phyloP scores from a whole-genome alignment of 2,329 filamentous ascomycete species.

The Penicillium paneum region DNA sequence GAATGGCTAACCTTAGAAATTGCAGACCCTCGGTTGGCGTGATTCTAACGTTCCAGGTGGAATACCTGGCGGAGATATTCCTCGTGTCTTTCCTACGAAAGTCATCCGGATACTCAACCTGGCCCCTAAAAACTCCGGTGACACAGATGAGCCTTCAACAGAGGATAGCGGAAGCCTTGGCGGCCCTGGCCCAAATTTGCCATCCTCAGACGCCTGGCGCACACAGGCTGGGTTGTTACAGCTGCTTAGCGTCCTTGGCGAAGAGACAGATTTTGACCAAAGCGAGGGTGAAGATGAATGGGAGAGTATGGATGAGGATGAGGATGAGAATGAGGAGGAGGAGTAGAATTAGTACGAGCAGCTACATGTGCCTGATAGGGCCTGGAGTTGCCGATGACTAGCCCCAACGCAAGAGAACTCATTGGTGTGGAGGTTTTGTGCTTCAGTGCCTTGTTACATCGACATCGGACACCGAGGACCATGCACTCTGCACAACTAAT shows the following conservation, averaged over 20 bases:
- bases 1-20: conserved; percentile 11
- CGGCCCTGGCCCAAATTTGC: background rate
- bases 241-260: conserved; percentile 27
- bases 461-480: background rate
- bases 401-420: background rate
- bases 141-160: background rate
- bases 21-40: conserved; percentile 33
- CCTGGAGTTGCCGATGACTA: background rate
- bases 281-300: conserved; percentile 12
- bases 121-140: conserved; percentile 26
- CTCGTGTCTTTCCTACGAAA: conserved; percentile 41
- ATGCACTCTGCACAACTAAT: background rate
- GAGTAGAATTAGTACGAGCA: background rate
- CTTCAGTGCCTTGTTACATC: background rate
- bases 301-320: conserved; percentile 14
- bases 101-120: conserved; percentile 41
- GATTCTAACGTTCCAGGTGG: conserved; percentile 21
- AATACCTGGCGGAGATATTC: conserved; percentile 17
- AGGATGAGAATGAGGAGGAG: conserved; percentile 1
- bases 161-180: background rate
- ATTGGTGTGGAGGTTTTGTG: background rate
- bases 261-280: conserved; percentile 13
- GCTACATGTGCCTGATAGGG: background rate
- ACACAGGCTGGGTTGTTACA: conserved; percentile 25
- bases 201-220: conserved; percentile 17